Base-by-base conservation (phyloP, 2,329 filamentous ascomycete species). In the Hymenoscyphus fructigenus region DNA sequence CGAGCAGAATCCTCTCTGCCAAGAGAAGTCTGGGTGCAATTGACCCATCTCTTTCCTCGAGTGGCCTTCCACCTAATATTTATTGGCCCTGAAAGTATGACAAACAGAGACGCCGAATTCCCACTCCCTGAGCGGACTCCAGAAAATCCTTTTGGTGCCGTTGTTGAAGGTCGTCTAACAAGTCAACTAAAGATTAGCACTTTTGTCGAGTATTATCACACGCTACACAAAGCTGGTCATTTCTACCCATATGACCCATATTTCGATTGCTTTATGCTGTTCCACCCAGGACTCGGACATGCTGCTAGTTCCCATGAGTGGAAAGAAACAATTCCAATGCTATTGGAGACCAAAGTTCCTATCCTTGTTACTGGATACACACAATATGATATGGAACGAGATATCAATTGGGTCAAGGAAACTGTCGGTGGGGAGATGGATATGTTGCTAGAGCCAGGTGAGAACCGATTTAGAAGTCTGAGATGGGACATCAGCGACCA, bases 171-270 rank as follows among this genome's bases (percentile, higher is more conserved):
- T 77, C 88, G 94, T 61, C 84, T 99, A 9, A 92, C 90, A 75
- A 88, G 90, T 63, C 89, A 90, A 70, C 88, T 98, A 87, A 99
- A 99, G 82, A 96, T 99, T 74, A 95, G 90, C 77, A 99, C 96
- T 0, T 97, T 93, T 74, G 94, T 98, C 60, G 95, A 99, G 72
- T 97, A 99, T 80, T 99, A 96, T 81, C 94, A 99, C 79, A 98
- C 92, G 2, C 86, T 99, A 71, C 94, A 99, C 80, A 88, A 93
- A 76, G 91, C 94, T 0, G 90, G 92, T 58, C 86, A 93, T 75
- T 99, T 98, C 80, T 88, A 91, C 65, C 95, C 96, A 0, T 97
- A 96, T 76, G 95, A 99, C 76, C 95, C 95, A 0, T 99, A 99
- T 80, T 97, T 99, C 77, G 95, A 99, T 81, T 95, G 91, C 78